Base-by-base conservation (phyloP, 177 flowering plant species). In the Vitis hybrid region DNA sequence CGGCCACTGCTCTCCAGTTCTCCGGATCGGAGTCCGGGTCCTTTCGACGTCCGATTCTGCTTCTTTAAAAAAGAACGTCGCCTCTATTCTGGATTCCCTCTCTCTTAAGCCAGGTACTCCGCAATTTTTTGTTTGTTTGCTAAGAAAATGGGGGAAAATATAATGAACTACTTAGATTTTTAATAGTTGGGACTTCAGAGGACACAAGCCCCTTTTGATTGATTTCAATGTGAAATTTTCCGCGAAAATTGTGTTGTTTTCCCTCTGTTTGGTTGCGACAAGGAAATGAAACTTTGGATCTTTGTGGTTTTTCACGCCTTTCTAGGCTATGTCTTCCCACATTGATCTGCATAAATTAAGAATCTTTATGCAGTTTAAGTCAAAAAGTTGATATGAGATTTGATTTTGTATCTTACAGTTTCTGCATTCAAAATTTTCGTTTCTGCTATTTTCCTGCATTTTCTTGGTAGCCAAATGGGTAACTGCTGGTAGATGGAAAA, bases 41-140 rank as follows among this genome's bases (percentile, higher is more conserved):
- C 64, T 76, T 13, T 76, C 75, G n/a, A 64, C 75, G 11, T 59
- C 79, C 57, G 72, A 72, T 54, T 49, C 79, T 2, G 52, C 73
- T 60, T 72, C 79, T 17, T 6, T 72, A 57, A 60, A 59, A 51
- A 72, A 69, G 65, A 69, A 40, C 58, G 73, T 77, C 5, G 58
- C 58, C 45, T 56, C 69, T 18, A 59, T 77, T 56, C 62, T 72
- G 54, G 70, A 61, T 72, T 64, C 70, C 15, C 68, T 71, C 21
- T 32, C 72, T 58, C 68, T 71, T 11, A 67, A 63, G 34, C 68
- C 64, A 67, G 75, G 74, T 71, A 23, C 7, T 11, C 5, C 9
- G 13, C 13, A 45, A 56, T 2, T n/a, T n/a, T 45, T 5, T 67
- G 21, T 49, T 45, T 56, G 45, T 10, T 67, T 18, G 5, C 55